Percentiles rank a stretch among this genome's conserved stretches.
phyloP scores from a whole-genome alignment of 805 yeast species.

The Candida qinlingensis region DNA sequence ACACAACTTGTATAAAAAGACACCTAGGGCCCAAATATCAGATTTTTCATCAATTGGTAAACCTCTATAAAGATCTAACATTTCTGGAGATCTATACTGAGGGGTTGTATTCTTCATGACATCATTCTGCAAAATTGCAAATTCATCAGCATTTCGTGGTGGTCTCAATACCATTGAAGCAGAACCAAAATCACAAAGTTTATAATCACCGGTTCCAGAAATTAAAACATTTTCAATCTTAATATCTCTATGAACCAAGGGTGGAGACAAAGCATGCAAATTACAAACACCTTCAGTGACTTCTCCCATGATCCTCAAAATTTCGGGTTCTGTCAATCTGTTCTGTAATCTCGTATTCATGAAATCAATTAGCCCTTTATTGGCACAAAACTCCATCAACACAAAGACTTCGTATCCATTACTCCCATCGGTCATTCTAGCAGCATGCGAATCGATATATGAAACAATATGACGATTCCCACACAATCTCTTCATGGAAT shows the following conservation, averaged over 20 bases:
- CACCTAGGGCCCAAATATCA: slow-evolving; percentile 83
- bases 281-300: slow-evolving; percentile 69
- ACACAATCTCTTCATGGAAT: slow-evolving; percentile 86
- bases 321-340: slow-evolving; percentile 63
- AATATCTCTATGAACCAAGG: slow-evolving; percentile 73
- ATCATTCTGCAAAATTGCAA: slow-evolving; percentile 57
- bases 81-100: slow-evolving; percentile 80
- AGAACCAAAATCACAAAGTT: slow-evolving; percentile 80
- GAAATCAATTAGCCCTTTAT: slow-evolving; percentile 71
- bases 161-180: slow-evolving; percentile 61
- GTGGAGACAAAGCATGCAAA: slow-evolving; percentile 70
- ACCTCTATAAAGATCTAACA: slow-evolving; percentile 67
- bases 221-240: slow-evolving; percentile 78
- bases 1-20: slow-evolving; percentile 70
- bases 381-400: slow-evolving; percentile 74
- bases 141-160: slow-evolving; percentile 57
- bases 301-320: slow-evolving; percentile 62
- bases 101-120: slow-evolving; percentile 78
- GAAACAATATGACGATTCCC: slow-evolving; percentile 80
- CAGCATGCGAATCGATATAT: slow-evolving; percentile 93
- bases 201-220: slow-evolving; percentile 51
- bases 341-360: slow-evolving; percentile 69
- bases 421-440: slow-evolving; percentile 45
- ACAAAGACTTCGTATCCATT: slow-evolving; percentile 72
- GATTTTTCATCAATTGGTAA: slow-evolving; percentile 76